Evolutionary conservation across 2,329 filamentous ascomycete genomes (phyloP).

Genomic region (Aureobasidium sp.): DNA sequence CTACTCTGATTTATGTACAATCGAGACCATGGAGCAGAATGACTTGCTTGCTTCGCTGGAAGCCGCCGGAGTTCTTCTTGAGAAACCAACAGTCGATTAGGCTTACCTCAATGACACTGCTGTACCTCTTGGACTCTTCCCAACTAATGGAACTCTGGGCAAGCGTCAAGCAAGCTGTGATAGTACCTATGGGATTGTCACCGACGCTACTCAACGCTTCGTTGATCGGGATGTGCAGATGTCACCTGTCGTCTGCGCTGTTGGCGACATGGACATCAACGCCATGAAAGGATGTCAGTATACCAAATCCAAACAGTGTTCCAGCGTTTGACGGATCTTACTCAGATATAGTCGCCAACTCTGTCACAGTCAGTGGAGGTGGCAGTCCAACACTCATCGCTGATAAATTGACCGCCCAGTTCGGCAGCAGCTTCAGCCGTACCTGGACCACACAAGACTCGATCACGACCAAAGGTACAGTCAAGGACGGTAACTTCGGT

Average conservation of each 20-base stretch:
- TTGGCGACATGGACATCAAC: conserved; percentile 8
- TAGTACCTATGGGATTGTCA: background rate
- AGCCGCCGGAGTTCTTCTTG: background rate
- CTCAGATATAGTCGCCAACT: conserved; percentile 11
- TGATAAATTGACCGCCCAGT: background rate
- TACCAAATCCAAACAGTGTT: background rate
- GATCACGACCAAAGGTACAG: conserved; percentile 13
- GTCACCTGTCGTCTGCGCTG: conserved; percentile 15
- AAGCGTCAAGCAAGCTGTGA: background rate
- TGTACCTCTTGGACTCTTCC: background rate
- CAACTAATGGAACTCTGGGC: background rate
- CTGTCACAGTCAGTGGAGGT: background rate
- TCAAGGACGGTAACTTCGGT: conserved; percentile 13
- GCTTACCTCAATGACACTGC: background rate
- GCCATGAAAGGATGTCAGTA: conserved; percentile 10
- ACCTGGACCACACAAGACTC: conserved; percentile 11
- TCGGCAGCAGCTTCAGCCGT: conserved; percentile 8
- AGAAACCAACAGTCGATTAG: background rate
- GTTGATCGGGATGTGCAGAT: conserved; percentile 17
- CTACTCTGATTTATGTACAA: background rate
- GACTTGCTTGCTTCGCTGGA: background rate
- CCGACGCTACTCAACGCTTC: conserved; percentile 6
- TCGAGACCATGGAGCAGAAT: background rate
- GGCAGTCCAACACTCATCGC: background rate
- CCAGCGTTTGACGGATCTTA: background rate